Evolutionary conservation across 257 asterid species (phyloP).

Genomic region (Solanum pennellii): DNA sequence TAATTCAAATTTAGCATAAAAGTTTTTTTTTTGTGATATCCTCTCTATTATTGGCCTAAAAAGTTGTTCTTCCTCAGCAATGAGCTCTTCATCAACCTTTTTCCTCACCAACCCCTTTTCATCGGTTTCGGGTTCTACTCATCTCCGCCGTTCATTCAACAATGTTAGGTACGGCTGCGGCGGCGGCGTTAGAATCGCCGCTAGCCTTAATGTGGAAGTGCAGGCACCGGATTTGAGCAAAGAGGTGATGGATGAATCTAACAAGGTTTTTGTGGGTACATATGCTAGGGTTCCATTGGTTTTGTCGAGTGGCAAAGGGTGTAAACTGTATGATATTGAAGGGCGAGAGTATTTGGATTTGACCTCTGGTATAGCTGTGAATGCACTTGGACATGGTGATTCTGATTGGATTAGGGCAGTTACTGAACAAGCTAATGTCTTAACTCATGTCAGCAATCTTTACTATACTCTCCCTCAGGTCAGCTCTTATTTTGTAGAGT

Average conservation of each 20-base stretch:
- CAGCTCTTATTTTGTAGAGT: not conserved
- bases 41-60: not conserved
- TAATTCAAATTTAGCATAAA: not conserved
- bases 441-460: constrained; percentile 76
- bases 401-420: constrained; percentile 75
- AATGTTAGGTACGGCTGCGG: not conserved
- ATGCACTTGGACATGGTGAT: constrained; percentile 90
- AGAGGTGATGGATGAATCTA: constrained; percentile 64
- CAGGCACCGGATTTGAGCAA: constrained; percentile 14
- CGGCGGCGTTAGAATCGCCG: not conserved
- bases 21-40: not conserved
- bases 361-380: constrained; percentile 82
- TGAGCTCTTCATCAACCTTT: constrained; percentile 24
- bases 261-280: constrained; percentile 60
- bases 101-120: constrained; percentile 15
- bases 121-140: not conserved
- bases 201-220: constrained; percentile 46
- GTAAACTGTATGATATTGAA: constrained; percentile 70
- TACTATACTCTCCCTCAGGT: constrained; percentile 78
- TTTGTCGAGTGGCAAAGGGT: constrained; percentile 66
- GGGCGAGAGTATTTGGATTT: constrained; percentile 86
- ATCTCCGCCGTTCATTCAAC: constrained; percentile 14
- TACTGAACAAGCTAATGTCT: constrained; percentile 46
- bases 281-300: constrained; percentile 76
- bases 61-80: not conserved